phyloP scores from a whole-genome alignment of 2,329 filamentous ascomycete species.

The Colletotrichum spinosum region DNA sequence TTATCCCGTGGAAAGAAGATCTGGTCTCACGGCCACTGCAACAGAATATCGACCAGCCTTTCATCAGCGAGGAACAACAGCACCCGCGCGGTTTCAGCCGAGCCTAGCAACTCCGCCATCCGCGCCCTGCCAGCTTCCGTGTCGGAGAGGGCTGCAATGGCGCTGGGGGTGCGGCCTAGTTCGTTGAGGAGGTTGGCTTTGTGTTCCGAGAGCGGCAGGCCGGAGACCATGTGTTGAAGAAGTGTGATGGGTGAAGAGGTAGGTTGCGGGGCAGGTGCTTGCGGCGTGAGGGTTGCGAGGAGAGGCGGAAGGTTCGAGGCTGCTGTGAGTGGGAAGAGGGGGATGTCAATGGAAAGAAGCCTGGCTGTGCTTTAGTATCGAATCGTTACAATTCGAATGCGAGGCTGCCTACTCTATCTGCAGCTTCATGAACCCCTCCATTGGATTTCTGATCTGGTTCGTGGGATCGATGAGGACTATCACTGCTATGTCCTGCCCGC shows the following conservation, averaged over 20 bases:
- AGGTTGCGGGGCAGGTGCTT: conserved; percentile 38
- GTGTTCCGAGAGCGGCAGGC: conserved; percentile 39
- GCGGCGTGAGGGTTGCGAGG: conserved; percentile 52
- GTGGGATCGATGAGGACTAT: conserved; percentile 56
- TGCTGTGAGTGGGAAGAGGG: conserved; percentile 56
- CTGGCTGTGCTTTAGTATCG: conserved; percentile 39
- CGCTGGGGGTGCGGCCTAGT: conserved; percentile 42
- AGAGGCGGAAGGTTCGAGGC: conserved; percentile 49
- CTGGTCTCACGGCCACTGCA: no score
- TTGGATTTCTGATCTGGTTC: conserved; percentile 37
- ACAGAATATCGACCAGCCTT: neutral
- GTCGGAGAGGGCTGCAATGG: conserved; percentile 42
- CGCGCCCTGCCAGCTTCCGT: conserved; percentile 36
- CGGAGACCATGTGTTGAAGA: conserved; percentile 39
- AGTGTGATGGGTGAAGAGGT: neutral
- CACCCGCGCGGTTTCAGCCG: conserved; percentile 44
- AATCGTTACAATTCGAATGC: neutral
- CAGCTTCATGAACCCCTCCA: conserved; percentile 53
- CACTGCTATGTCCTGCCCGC: conserved; percentile 53
- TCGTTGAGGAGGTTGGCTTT: conserved; percentile 45
- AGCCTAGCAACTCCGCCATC: conserved; percentile 46
- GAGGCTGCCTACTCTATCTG: conserved; percentile 53
- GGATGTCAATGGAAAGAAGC: conserved; percentile 48
- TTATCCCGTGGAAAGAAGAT: no score
- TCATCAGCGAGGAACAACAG: conserved; percentile 45